These are phyloP conservation scores for Ochromonas danica DNA, from an alignment of 108 stramenopile species.

Conservation along the genomic window DNA sequence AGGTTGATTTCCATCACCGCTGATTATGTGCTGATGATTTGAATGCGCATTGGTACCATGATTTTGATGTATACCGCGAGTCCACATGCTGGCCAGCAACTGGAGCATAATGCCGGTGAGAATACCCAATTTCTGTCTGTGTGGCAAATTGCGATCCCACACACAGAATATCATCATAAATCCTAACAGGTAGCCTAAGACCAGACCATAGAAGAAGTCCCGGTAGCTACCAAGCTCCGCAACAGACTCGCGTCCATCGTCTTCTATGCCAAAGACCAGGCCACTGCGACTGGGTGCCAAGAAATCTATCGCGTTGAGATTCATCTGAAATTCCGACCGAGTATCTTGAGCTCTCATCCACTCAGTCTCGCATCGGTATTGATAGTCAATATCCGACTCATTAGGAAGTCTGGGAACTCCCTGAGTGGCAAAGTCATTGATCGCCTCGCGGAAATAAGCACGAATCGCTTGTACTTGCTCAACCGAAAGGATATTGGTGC, in stretches of 20 bases:
- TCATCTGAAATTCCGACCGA: slow-evolving; percentile 10
- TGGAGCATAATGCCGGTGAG: slow-evolving; percentile 2
- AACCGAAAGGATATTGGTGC: not conserved
- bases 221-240: not conserved
- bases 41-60: too few relatives aligned
- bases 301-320: not conserved
- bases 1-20: too few relatives aligned
- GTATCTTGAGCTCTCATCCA: slow-evolving; percentile 25
- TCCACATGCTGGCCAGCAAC: not conserved
- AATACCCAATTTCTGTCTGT: slow-evolving; percentile 28
- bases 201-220: slow-evolving; percentile 27
- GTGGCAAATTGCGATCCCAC: slow-evolving; percentile 14
- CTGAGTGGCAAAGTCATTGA: not conserved
- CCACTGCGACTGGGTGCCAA: not conserved
- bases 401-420: not conserved
- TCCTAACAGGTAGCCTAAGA: slow-evolving; percentile 14
- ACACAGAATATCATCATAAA: slow-evolving; percentile 35
- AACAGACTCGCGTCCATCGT: not conserved
- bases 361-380: slow-evolving; percentile 3
- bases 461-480: slow-evolving; percentile 13
- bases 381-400: slow-evolving; percentile 23
- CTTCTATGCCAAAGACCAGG: not conserved
- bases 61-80: not conserved
- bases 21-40: too few relatives aligned
- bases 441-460: not conserved